Evolutionary conservation across 2,329 filamentous ascomycete species (phyloP).

Genomic region (Diplodia scrobiculata): DNA sequence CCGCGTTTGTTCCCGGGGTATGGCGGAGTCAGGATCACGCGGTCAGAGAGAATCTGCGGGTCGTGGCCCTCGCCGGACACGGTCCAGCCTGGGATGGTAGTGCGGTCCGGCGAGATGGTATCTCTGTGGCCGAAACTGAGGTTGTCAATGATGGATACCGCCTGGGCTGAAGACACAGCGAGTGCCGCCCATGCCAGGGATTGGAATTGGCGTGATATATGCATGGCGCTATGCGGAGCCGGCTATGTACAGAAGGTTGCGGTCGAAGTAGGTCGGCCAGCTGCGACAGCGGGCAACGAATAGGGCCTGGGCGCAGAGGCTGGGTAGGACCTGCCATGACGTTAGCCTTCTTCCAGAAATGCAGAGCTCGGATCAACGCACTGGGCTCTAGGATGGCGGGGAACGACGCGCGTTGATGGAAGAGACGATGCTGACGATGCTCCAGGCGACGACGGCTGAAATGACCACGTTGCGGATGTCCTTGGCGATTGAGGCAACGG

Average conservation of each 20-base stretch:
- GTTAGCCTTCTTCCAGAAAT: constrained; percentile 8
- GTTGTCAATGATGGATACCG: constrained; percentile 69
- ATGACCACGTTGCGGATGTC: constrained; percentile 56
- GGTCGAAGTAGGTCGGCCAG: neutral
- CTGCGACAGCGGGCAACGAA: neutral
- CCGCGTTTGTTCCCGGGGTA: constrained; percentile 83
- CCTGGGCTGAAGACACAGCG: constrained; percentile 56
- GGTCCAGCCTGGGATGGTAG: constrained; percentile 59
- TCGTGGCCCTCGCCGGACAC: constrained; percentile 58
- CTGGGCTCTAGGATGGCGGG: neutral
- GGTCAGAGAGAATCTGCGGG: constrained; percentile 75
- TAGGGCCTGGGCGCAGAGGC: neutral
- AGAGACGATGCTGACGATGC: constrained; percentile 42
- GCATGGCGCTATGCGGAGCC: constrained; percentile 36
- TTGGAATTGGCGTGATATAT: constrained; percentile 46
- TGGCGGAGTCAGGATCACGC: constrained; percentile 86
- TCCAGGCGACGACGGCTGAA: constrained; percentile 54
- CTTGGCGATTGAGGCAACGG: constrained; percentile 52
- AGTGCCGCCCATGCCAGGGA: constrained; percentile 48
- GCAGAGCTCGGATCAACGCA: constrained; percentile 34
- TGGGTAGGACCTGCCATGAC: neutral
- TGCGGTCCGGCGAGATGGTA: constrained; percentile 64
- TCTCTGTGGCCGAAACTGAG: constrained; percentile 74
- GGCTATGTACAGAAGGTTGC: constrained; percentile 11
- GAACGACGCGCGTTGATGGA: constrained; percentile 24